Percentiles rank a stretch among this genome's conserved stretches.
Conservation (phyloP, 2,329 filamentous ascomycete genomes). For the Nannizzia gypsea region DNA sequence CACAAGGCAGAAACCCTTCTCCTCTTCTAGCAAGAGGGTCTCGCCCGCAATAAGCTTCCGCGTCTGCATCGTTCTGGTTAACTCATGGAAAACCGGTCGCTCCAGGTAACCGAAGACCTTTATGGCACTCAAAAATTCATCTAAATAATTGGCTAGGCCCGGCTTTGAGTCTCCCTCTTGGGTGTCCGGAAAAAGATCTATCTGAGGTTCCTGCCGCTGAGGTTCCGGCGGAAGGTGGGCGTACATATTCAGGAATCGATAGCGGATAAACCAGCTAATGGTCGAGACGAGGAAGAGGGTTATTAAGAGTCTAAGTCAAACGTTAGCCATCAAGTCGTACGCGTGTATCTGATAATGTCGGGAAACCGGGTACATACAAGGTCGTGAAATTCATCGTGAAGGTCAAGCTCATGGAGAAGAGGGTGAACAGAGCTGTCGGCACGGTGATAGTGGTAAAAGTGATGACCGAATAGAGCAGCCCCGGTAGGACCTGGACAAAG, state of each 20-base stretch:
- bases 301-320: conserved; percentile 54
- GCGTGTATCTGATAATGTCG: neutral
- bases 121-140: conserved; percentile 96
- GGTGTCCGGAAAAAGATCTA: conserved; percentile 88
- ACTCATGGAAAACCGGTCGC: conserved; percentile 90
- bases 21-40: conserved; percentile 87
- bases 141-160: conserved; percentile 87
- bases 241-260: conserved; percentile 96
- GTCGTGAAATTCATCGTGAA: conserved; percentile 99
- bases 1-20: conserved; percentile 94
- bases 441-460: conserved; percentile 79
- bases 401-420: conserved; percentile 86
- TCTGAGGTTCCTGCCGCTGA: conserved; percentile 86
- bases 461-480: conserved; percentile 62
- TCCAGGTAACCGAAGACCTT: conserved; percentile 98
- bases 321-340: neutral
- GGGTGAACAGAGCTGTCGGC: conserved; percentile 75
- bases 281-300: conserved; percentile 66
- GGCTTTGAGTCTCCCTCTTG: conserved; percentile 84
- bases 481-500: conserved; percentile 44
- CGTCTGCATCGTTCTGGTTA: conserved; percentile 97
- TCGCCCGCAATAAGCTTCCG: conserved; percentile 91
- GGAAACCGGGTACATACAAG: conserved; percentile 45
- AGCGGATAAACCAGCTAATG: conserved; percentile 84
- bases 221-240: conserved; percentile 84